Conservation (phyloP, 73 alveolate genomes). For the Tetrahymena borealis region DNA sequence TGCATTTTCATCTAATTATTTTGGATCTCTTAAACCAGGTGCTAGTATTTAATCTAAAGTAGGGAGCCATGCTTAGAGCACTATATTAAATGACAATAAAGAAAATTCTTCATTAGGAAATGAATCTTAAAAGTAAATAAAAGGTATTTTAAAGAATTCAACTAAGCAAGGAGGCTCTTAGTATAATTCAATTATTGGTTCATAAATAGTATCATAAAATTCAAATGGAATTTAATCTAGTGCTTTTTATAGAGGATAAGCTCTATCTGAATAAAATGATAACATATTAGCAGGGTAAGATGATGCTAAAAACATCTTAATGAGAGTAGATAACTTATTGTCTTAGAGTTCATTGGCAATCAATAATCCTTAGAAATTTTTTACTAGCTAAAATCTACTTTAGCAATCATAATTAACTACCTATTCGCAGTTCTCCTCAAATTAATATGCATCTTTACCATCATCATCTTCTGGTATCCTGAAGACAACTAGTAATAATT, state of each 20-base stretch:
- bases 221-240: background rate
- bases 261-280: background rate
- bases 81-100: background rate
- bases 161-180: background rate
- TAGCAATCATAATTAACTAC: background rate
- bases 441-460: background rate
- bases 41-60: background rate
- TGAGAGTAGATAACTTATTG: background rate
- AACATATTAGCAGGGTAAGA: background rate
- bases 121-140: background rate
- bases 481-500: background rate
- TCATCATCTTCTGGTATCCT: background rate
- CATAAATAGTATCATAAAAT: background rate
- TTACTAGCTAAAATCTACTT: too few relatives aligned
- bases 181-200: background rate
- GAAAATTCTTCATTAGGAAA: background rate
- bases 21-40: background rate
- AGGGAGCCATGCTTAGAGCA: background rate
- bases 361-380: too few relatives aligned
- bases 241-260: background rate
- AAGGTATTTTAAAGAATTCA: background rate
- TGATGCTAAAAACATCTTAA: background rate
- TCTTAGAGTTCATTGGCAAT: too few relatives aligned
- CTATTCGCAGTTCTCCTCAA: background rate
- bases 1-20: background rate